A percentile compares a stretch with the other conserved stretches of the same genome.
These are phyloP conservation scores for Clitopilus hobsonii DNA, from an alignment of 768 basidiomycete species.

Conservation along the genomic window DNA sequence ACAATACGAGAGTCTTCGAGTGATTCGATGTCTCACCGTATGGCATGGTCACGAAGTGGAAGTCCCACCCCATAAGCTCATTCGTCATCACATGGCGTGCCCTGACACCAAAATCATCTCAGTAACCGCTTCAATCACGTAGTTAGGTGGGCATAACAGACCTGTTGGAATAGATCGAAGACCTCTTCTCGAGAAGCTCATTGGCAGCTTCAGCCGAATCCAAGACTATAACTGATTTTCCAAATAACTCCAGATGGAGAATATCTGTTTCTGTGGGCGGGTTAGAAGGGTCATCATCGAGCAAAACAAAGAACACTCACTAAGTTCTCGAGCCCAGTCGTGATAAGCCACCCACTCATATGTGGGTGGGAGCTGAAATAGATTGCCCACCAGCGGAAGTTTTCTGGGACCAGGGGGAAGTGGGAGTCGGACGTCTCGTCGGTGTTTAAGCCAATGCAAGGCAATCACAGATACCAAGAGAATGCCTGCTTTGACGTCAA, in stretches of 20 bases:
- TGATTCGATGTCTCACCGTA: slow-evolving; percentile 2
- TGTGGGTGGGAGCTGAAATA: background rate
- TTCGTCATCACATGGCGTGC: slow-evolving; percentile 14
- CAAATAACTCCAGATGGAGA: background rate
- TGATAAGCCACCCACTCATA: background rate
- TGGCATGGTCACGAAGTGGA: slow-evolving; percentile 9
- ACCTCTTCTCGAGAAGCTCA: background rate
- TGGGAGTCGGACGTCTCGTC: background rate
- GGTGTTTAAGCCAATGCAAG: background rate
- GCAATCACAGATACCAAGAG: background rate
- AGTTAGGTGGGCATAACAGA: background rate
- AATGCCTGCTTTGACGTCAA: background rate
- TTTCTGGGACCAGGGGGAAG: background rate
- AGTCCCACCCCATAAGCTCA: slow-evolving; percentile 12
- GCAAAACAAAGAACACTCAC: background rate
- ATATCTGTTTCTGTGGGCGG: background rate
- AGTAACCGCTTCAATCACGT: no score
- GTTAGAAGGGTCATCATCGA: background rate
- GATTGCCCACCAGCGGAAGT: background rate
- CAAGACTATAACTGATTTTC: background rate
- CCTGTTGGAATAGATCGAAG: background rate
- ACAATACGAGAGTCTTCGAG: background rate
- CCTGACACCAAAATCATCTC: background rate
- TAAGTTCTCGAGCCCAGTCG: background rate
- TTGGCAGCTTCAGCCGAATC: background rate